Evolutionary conservation across 2,329 filamentous ascomycete species (phyloP).

Genomic region (Ceratocystis variospora): DNA sequence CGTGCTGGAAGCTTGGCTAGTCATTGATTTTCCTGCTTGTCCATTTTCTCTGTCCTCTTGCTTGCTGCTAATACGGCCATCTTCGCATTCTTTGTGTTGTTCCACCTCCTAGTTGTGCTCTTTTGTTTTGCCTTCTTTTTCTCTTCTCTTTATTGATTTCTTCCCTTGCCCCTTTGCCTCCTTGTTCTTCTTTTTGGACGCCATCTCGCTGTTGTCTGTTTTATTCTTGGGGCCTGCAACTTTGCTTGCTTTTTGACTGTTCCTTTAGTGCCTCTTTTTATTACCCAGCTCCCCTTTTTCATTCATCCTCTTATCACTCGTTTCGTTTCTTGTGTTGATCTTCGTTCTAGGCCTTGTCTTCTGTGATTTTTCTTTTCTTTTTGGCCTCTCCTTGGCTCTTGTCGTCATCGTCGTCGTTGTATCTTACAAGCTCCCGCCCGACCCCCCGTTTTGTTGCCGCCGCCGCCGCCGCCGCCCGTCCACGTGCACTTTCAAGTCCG

Average conservation of each 20-base stretch:
- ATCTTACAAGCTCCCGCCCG: neutral
- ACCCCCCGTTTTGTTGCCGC: neutral
- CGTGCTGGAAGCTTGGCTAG: neutral
- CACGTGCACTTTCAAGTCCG: neutral
- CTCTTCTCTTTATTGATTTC: neutral
- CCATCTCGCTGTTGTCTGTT: neutral
- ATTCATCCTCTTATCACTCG: slow-evolving; percentile 10
- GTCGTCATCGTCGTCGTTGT: neutral
- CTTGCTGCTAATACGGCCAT: neutral
- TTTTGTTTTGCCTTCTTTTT: neutral
- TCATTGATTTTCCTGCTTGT: neutral
- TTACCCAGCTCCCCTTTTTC: neutral
- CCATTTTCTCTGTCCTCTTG: neutral
- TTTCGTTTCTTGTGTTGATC: neutral
- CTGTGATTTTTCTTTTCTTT: neutral
- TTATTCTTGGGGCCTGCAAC: neutral
- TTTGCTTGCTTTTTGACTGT: neutral
- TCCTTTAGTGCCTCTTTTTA: neutral
- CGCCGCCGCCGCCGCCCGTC: neutral
- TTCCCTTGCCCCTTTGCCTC: neutral
- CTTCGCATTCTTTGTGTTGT: neutral
- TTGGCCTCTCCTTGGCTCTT: neutral
- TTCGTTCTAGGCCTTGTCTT: neutral
- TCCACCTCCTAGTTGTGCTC: neutral
- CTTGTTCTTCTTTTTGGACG: neutral